Conservation (phyloP, 139 green algal species). For the Zygnema circumcarinatum region DNA sequence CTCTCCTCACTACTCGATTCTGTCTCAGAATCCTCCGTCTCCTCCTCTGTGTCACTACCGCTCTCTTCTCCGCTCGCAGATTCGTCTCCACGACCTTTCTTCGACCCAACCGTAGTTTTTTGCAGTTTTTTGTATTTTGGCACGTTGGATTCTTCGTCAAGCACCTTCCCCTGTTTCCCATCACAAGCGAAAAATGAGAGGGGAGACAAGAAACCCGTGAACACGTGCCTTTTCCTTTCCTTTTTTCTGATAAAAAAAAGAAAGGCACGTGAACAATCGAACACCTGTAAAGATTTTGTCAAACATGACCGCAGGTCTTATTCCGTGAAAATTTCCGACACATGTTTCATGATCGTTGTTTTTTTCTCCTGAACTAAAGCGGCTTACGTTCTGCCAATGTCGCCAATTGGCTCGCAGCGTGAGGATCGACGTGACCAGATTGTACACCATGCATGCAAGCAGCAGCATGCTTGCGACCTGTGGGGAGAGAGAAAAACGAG, state of each 20-base stretch:
- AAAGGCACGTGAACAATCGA: too few species aligned
- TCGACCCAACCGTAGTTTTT: neutral
- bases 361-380: too few species aligned
- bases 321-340: too few species aligned
- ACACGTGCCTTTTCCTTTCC: neutral
- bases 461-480: constrained; percentile 24
- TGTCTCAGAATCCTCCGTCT: neutral
- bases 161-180: neutral
- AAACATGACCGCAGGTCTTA: too few species aligned
- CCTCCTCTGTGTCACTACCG: neutral
- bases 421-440: neutral
- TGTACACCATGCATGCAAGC: constrained; percentile 15
- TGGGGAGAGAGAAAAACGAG: neutral
- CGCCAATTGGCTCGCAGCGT: neutral
- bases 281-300: too few species aligned
- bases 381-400: too few species aligned
- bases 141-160: neutral
- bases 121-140: neutral
- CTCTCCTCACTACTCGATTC: too few species aligned
- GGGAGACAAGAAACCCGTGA: too few species aligned
- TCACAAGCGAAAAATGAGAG: too few species aligned
- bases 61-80: neutral
- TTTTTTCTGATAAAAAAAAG: neutral
- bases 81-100: neutral
- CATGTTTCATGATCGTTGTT: too few species aligned